A percentile compares a stretch with the other conserved stretches of the same genome.
phyloP scores from a whole-genome alignment of 345 rosid species.

The Rhizophora apiculata region DNA sequence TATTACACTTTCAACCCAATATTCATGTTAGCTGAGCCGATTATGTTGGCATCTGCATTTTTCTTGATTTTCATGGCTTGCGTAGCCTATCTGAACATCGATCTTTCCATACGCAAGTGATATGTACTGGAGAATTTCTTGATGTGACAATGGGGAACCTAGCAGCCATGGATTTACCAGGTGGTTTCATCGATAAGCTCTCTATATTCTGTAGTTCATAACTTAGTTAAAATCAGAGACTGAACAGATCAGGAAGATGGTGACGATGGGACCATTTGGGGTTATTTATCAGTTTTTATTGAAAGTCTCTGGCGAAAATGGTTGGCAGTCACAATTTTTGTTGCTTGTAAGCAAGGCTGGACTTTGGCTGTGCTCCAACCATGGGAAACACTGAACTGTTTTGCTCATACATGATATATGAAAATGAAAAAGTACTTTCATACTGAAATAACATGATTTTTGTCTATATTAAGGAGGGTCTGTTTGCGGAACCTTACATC shows the following conservation, averaged over 20 bases:
- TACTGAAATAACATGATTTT: too few relatives aligned
- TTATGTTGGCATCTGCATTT: conserved; percentile 72
- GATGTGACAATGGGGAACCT: conserved; percentile 3
- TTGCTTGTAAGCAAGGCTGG: conserved; percentile 2
- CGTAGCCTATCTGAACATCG: conserved; percentile 73
- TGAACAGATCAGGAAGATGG: conserved; percentile 11
- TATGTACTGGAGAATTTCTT: not conserved
- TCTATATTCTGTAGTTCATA: conserved; percentile 8
- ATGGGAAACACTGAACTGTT: not conserved
- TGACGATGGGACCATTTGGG: not conserved
- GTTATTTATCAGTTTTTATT: conserved; percentile 10
- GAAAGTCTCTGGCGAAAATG: conserved; percentile 5
- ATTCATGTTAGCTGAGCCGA: conserved; percentile 98
- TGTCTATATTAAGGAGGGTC: too few relatives aligned
- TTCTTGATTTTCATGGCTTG: conserved; percentile 75
- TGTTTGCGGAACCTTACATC: too few relatives aligned
- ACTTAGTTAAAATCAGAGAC: not conserved
- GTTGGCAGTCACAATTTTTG: conserved; percentile 10
- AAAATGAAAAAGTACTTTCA: not conserved
- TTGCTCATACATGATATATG: not conserved
- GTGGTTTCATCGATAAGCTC: not conserved
- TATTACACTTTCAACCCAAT: conserved; percentile 87
- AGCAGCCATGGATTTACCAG: not conserved
- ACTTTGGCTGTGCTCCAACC: not conserved
- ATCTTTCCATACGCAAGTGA: conserved; percentile 69